Base-by-base conservation (phyloP, 1,284 basidiomycete species). In the Caloboletus inedulis region DNA sequence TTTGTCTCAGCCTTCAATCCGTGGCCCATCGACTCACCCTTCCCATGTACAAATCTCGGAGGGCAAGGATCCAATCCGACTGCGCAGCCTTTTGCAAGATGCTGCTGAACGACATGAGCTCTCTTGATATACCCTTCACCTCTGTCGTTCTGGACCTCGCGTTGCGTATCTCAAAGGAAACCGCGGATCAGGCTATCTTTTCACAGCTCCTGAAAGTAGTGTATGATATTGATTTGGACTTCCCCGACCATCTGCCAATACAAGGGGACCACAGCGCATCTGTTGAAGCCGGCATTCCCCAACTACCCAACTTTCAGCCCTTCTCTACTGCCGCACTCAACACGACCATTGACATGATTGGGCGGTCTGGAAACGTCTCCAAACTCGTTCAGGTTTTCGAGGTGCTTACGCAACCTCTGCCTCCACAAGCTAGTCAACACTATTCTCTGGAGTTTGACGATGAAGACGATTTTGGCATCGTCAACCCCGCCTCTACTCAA, bases 341-440 rank as follows among this genome's bases (percentile, higher is more conserved):
- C 64, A 87, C 81, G 13, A 80, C 80, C 43, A 69, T 91, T 54
- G 85, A 89, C 55, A 77, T 82, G 60, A 75, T 89, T 6, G 88
- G 87, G 8, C 76, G 76, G 10, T 60, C 75, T 14, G 76, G 79
- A 10, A 69, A 83, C 52, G 66, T 87, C 45, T 82, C 85, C 3
- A 82, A 81, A 61, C 77, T 91, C 64, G 76, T 91, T 2, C 79
- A 83, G 59, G 75, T 82, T 0, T 91, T 90, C 61, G 89, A 91
- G 60, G 83, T 87, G 21, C 77, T 90, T 55, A 87, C 87, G 0
- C 77, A 80, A 42, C 86, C 87, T 13, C 75, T 90, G 23, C 83
- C 80, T 4, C 60, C 71, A 45, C 61, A 70, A 61, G 71, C 76
- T 25, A 70, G 61, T 56, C 68, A 74, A 57, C 74, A 78, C 49